Evolutionary conservation across 2,329 filamentous ascomycete species (phyloP).

Genomic region (Stagonosporopsis tanaceti): DNA sequence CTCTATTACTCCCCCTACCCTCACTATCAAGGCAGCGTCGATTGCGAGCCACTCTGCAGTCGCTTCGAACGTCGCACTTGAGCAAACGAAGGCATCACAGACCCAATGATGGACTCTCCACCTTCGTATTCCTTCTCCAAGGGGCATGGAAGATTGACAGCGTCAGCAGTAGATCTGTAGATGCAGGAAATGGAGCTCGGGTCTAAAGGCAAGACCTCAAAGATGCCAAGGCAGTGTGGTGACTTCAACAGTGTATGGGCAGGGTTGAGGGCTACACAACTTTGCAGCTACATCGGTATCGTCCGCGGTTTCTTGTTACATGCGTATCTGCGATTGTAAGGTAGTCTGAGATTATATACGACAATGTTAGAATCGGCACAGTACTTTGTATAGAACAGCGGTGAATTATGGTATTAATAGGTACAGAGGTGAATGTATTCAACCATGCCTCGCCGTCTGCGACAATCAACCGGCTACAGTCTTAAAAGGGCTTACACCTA

Average conservation of each 20-base stretch:
- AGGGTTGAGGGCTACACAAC: not conserved
- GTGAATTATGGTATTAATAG: slow-evolving; percentile 5
- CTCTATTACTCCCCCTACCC: not conserved
- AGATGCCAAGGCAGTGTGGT: no score
- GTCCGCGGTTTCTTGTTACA: not conserved
- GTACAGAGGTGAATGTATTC: slow-evolving; percentile 4
- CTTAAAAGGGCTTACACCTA: not conserved
- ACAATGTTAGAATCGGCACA: not conserved
- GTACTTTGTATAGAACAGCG: not conserved
- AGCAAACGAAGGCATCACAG: not conserved
- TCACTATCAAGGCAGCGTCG: not conserved
- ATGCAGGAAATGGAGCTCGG: no score
- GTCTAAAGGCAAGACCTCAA: no score
- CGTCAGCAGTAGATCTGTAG: not conserved
- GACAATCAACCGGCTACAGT: not conserved
- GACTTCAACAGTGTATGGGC: not conserved
- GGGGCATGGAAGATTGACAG: not conserved
- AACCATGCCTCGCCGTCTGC: not conserved
- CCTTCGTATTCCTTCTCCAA: not conserved
- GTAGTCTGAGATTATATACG: not conserved
- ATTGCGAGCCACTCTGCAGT: no score
- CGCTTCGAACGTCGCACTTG: no score
- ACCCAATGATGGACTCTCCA: not conserved
- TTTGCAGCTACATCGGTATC: not conserved
- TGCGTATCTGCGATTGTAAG: not conserved